These are phyloP conservation scores for Colletotrichum magnum DNA, from an alignment of 2,329 filamentous ascomycete genomes.

Conservation along the genomic window DNA sequence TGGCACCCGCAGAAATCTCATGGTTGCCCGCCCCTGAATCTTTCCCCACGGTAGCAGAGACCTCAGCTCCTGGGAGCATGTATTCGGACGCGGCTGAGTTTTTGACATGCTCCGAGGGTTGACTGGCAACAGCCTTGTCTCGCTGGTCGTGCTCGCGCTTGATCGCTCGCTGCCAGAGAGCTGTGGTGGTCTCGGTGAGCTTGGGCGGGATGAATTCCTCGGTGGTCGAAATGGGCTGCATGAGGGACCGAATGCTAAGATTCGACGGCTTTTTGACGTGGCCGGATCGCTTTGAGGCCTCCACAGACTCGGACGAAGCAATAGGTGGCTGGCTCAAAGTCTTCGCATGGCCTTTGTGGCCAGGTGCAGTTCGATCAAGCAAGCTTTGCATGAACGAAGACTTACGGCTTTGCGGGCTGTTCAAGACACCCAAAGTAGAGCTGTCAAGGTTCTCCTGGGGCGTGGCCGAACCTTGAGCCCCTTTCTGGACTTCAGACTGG, in stretches of 20 bases:
- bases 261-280: slow-evolving; percentile 41
- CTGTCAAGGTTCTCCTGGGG: neutral
- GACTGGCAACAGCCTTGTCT: slow-evolving; percentile 25
- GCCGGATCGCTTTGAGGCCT: slow-evolving; percentile 8
- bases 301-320: slow-evolving; percentile 2
- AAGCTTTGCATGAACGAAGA: slow-evolving; percentile 26
- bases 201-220: slow-evolving; percentile 33
- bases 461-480: neutral
- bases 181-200: slow-evolving; percentile 44
- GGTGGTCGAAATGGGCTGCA: neutral
- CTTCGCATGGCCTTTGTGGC: slow-evolving; percentile 22
- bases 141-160: slow-evolving; percentile 43
- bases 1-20: neutral
- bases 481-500: slow-evolving; percentile 5
- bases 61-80: slow-evolving; percentile 3
- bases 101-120: slow-evolving; percentile 26
- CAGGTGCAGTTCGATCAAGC: slow-evolving; percentile 11
- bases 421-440: too few relatives aligned
- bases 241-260: slow-evolving; percentile 40
- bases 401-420: neutral
- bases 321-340: slow-evolving; percentile 28
- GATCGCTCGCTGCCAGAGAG: slow-evolving; percentile 47
- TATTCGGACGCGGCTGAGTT: slow-evolving; percentile 26
- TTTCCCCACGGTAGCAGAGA: neutral
- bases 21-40: neutral